Evolutionary conservation across 2,329 filamentous ascomycete species (phyloP).

Genomic region (Fusarium poae): DNA sequence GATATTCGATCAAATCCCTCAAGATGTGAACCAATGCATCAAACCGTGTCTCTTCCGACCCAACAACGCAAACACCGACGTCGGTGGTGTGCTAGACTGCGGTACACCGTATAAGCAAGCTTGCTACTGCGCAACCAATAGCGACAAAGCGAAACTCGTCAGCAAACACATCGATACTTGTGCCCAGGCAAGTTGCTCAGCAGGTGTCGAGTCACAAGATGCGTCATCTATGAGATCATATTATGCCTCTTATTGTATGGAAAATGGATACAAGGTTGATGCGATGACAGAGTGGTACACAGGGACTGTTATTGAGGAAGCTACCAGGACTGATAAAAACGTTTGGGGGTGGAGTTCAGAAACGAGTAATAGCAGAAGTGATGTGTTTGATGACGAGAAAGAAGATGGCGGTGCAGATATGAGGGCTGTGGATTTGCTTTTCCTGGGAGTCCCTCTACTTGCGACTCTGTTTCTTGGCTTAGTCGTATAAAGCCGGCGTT

Average conservation of each 20-base stretch:
- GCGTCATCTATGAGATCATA: conserved; percentile 4
- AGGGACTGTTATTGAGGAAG: background rate
- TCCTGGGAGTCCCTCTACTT: background rate
- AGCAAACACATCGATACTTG: conserved; percentile 12
- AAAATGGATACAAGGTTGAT: background rate
- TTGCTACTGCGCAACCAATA: background rate
- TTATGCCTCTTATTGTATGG: conserved; percentile 17
- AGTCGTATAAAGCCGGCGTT: background rate
- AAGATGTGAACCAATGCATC: background rate
- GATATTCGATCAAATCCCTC: background rate
- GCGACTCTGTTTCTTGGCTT: background rate
- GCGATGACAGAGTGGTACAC: conserved; percentile 5
- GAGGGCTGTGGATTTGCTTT: background rate
- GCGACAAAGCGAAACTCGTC: background rate
- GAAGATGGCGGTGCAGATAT: too few relatives aligned
- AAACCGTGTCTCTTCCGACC: conserved; percentile 14
- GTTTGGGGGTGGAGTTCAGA: conserved; percentile 6
- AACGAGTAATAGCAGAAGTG: background rate
- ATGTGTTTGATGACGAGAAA: background rate
- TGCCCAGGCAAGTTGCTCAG: conserved; percentile 9
- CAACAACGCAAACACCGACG: background rate
- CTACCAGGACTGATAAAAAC: background rate
- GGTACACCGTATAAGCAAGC: background rate
- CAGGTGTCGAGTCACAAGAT: background rate
- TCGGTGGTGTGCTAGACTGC: background rate